Conservation (phyloP, 2,329 filamentous ascomycete genomes). For the Stachybotrys chlorohalonatus region DNA sequence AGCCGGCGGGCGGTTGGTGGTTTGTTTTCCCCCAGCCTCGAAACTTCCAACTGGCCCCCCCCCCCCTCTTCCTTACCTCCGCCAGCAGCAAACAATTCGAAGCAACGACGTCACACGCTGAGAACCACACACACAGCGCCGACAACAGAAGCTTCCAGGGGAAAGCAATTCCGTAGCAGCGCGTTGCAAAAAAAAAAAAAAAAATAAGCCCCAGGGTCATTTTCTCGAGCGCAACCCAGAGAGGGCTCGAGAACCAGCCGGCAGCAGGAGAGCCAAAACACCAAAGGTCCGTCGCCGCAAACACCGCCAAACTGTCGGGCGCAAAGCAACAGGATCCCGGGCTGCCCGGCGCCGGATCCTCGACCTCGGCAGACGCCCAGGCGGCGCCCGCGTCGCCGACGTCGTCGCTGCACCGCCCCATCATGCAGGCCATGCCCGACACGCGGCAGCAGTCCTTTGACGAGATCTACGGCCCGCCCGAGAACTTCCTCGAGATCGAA, state of each 20-base stretch:
- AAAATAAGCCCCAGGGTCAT: not conserved
- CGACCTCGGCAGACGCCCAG: not conserved
- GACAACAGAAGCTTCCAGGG: no score
- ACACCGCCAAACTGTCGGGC: conserved; percentile 34
- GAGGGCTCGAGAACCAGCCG: not conserved
- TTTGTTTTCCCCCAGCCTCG: no score
- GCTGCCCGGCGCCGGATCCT: conserved; percentile 3
- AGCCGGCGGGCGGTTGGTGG: no score
- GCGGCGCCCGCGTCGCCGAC: conserved; percentile 16
- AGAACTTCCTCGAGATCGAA: conserved; percentile 99
- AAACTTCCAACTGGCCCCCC: no score
- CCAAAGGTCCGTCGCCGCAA: not conserved
- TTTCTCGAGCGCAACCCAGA: not conserved
- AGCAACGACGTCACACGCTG: no score
- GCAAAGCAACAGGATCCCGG: conserved; percentile 20
- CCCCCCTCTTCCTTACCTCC: no score
- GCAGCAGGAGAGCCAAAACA: no score
- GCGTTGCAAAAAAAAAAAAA: not conserved
- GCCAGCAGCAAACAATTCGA: no score
- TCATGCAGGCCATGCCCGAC: conserved; percentile 59
- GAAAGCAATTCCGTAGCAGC: no score
- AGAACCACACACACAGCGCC: no score
- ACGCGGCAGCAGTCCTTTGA: conserved; percentile 91
- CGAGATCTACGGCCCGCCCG: conserved; percentile 95
- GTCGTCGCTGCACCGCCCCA: conserved; percentile 29